Base-by-base conservation (phyloP, 1,284 basidiomycete species). In the Ganoderma meredithae region DNA sequence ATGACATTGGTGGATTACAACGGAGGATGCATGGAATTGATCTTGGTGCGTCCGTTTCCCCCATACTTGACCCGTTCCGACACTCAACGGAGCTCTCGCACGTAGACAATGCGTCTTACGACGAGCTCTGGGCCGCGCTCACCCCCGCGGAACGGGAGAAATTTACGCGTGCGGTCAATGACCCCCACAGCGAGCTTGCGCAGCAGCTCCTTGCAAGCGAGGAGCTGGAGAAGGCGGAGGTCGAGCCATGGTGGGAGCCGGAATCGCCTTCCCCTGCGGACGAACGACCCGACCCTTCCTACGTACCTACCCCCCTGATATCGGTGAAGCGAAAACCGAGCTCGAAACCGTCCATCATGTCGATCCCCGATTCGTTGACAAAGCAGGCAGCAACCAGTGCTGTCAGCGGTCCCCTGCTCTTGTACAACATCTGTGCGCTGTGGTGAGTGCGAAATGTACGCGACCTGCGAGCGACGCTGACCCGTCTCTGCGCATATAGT, bases 401-500 rank as follows among this genome's bases (percentile, higher is more conserved):
- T 1, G 33, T 69, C 0, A 71, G 49, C 2, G 81, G 83, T 1
- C 82, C 84, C 22, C 80, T 85, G 1, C 79, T 94, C 19, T 73
- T 89, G 9, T 92, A 90, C 72, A 94, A 94, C 67, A 79, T 91
- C 40, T 85, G 83, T 53, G 86, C 87, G 2, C 77, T 92, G n/a
- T 83, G 86, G 93, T 93, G 76, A 66, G 91, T 82, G 4, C 12
- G 55, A 62, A 7, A 41, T 12, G 39, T 10, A 40, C 22, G 22
- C 22, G 22, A 13, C 47, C 10, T 12, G 4, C 15, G 5, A 6
- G 44, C 8, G 47, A 39, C n/a, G 25, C 36, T 65, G 44, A 61
- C 19, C 63, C 63, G 19, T 31, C 55, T 25, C 64, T 40, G 4
- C 22, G 5, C 47, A 53, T 31, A 61, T 65, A 93, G 92, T 65